Evolutionary conservation across 164 flowering plant species (phyloP), one percentile per base, ranked within the genome.

Genomic region (Nelumbo lutea): DNA sequence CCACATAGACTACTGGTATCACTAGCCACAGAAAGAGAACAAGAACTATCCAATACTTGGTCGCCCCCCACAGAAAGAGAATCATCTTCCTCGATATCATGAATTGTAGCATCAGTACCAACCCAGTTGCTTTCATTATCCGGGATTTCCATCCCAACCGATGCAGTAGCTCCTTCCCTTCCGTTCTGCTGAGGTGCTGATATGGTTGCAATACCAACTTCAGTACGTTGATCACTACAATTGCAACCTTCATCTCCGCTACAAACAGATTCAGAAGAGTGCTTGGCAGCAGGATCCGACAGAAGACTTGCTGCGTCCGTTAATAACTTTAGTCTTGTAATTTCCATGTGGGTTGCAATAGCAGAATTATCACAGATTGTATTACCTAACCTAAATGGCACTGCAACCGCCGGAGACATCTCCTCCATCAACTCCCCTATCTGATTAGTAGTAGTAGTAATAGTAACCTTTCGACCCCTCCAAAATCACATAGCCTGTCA

Each of bases 1-100:
- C 80, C 90, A 75, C 86, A 81, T 47, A 90, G 66, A 78, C 90
- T 88, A 75, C 88, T 82, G 4, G 78, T 79, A 75, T 87, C 96
- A 82, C 96, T 90, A 14, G 73, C 76, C 70, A 88, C 80, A 6
- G 97, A 84, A 69, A 82, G 76, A 15, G 89, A 85, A 79, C 89
- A 83, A 41, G 87, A 84, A 55, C 79, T 71, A 61, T 88, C 94
- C 27, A 82, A 78, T 59, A 80, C 62, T 55, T 61, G 85, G 67
- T 83, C 90, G 65, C 81, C 86, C 27, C 73, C 88, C 65, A 84
- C 51, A 9, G 90, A 84, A 39, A 85, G 72, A 7, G 72, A 80
- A 72, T 87, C 92, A 67, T 86, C 91, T 67, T 87, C 93, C 76
- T 84, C 90, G 42, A 69, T 79, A 73, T 79, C 86, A 3, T 60